Conservation (phyloP, 139 green algal genomes). For the Edaphochlamys debaryana region DNA sequence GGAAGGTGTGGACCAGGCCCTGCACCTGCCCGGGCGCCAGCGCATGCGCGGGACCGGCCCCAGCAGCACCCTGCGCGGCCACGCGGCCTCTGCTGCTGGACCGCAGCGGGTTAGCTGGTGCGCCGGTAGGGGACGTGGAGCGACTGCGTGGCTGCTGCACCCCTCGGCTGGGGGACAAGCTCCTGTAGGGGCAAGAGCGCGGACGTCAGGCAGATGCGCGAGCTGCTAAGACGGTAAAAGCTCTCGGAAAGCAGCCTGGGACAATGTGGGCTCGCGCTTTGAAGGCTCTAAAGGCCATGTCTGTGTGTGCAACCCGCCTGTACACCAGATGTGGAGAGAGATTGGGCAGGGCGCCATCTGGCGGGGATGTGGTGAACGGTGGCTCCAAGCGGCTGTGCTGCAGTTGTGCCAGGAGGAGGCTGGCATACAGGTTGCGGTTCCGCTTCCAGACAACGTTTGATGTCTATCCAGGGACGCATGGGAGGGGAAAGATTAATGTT, state of each 20-base stretch:
- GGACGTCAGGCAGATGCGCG: too few relatives aligned
- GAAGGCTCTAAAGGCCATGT: not conserved
- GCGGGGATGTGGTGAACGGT: slow-evolving; percentile 64
- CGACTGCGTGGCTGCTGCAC: not conserved
- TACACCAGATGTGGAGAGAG: slow-evolving; percentile 50
- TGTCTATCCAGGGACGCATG: not conserved
- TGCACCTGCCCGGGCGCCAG: not conserved
- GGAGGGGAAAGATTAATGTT: not conserved
- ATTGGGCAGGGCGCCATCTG: slow-evolving; percentile 60
- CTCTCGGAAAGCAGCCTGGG: too few relatives aligned
- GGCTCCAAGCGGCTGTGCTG: slow-evolving; percentile 56
- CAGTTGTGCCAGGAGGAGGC: slow-evolving; percentile 75
- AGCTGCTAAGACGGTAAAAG: too few relatives aligned
- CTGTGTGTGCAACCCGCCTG: slow-evolving; percentile 20
- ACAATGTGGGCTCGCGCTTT: too few relatives aligned
- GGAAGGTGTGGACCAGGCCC: slow-evolving; percentile 14
- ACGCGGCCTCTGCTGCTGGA: too few relatives aligned
- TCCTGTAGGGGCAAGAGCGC: slow-evolving; percentile 4
- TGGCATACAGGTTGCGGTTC: slow-evolving; percentile 74
- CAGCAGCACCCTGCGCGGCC: too few relatives aligned
- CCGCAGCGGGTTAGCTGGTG: not conserved
- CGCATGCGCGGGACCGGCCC: too few relatives aligned
- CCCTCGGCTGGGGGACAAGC: not conserved
- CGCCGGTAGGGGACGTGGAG: not conserved
- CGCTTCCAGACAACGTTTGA: slow-evolving; percentile 68